Conservation (phyloP, 805 yeast species). For the Candida maris region DNA sequence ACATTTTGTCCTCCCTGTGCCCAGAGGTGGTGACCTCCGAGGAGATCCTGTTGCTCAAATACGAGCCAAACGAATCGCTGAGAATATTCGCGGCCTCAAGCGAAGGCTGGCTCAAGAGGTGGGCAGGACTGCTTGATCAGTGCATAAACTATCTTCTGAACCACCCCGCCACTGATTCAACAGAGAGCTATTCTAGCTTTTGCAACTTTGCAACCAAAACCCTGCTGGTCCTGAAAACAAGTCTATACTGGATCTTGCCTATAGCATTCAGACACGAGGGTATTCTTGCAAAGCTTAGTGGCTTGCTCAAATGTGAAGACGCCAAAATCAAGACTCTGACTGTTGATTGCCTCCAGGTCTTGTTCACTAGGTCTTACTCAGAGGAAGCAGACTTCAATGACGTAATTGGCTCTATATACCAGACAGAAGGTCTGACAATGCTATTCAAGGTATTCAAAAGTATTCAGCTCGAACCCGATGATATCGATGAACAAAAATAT, state of each 20-base stretch:
- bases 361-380: constrained; percentile 75
- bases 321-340: constrained; percentile 75
- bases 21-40: constrained; percentile 79
- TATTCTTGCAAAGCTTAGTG: constrained; percentile 59
- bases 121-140: constrained; percentile 55
- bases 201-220: constrained; percentile 56
- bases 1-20: constrained; percentile 75
- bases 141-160: constrained; percentile 35
- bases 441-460: constrained; percentile 60
- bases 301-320: constrained; percentile 52
- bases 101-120: constrained; percentile 84
- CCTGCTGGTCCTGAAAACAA: constrained; percentile 80
- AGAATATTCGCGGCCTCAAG: constrained; percentile 60
- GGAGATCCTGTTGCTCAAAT: constrained; percentile 54
- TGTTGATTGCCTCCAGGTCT: constrained; percentile 84
- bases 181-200: constrained; percentile 7
- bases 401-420: constrained; percentile 75
- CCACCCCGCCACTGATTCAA: constrained; percentile 8
- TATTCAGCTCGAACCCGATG: constrained; percentile 61
- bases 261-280: constrained; percentile 64
- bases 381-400: constrained; percentile 67
- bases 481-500: constrained; percentile 68
- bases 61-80: constrained; percentile 63
- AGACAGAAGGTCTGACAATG: constrained; percentile 67
- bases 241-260: constrained; percentile 89